Percentiles rank a stretch among this genome's conserved stretches.
Evolutionary conservation across 2,329 filamentous ascomycete species (phyloP).

Genomic region (Phialophora macrospora): DNA sequence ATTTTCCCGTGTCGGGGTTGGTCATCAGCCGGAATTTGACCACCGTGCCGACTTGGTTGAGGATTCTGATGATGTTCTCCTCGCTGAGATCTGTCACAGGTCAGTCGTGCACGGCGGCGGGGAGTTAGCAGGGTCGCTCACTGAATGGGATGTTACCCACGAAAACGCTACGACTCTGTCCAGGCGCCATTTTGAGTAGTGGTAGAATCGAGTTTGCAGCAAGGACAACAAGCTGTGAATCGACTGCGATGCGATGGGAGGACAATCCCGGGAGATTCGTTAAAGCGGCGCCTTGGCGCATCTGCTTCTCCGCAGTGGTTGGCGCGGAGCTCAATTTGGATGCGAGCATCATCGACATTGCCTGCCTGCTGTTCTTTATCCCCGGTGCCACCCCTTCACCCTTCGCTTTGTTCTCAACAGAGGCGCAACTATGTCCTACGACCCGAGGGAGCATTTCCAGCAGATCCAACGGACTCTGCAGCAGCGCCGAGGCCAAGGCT

Average conservation of each 20-base stretch:
- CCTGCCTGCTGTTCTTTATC: constrained; percentile 15
- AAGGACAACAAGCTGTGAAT: neutral
- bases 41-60: constrained; percentile 86
- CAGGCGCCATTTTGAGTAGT: constrained; percentile 47
- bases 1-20: constrained; percentile 90
- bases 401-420: constrained; percentile 21
- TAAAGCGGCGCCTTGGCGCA: neutral
- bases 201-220: neutral
- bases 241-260: neutral
- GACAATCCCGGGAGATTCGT: neutral
- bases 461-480: constrained; percentile 67
- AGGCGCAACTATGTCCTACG: constrained; percentile 35
- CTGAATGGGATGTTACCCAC: constrained; percentile 68
- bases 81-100: constrained; percentile 78
- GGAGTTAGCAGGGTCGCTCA: constrained; percentile 61
- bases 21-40: constrained; percentile 92
- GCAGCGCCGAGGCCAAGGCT: constrained; percentile 57
- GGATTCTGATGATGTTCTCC: constrained; percentile 93
- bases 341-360: constrained; percentile 23
- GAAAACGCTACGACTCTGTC: constrained; percentile 52
- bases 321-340: constrained; percentile 9
- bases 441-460: constrained; percentile 70
- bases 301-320: constrained; percentile 8
- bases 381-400: constrained; percentile 1
- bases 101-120: constrained; percentile 19